A percentile compares a stretch with the other conserved stretches of the same genome.
These are phyloP conservation scores for Ilyonectria robusta DNA, from an alignment of 2,329 filamentous ascomycete species.

Conservation along the genomic window DNA sequence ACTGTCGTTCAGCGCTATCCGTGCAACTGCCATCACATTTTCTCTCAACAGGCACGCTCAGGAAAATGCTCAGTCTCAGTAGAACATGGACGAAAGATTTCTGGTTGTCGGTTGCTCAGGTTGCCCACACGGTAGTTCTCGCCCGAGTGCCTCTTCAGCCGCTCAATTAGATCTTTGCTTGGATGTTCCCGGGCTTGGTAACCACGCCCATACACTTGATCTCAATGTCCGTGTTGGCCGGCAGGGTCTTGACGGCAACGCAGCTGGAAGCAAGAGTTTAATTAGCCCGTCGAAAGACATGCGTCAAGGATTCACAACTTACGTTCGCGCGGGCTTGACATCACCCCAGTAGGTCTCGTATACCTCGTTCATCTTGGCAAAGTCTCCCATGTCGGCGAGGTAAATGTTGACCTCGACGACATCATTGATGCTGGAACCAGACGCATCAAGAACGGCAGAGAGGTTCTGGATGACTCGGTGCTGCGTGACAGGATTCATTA, in stretches of 20 bases:
- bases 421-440: constrained; percentile 73
- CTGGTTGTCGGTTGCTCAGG: not conserved
- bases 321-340: constrained; percentile 58
- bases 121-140: not conserved
- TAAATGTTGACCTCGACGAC: constrained; percentile 82
- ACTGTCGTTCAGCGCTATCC: too few species aligned
- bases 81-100: not conserved
- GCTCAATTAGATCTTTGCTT: constrained; percentile 33
- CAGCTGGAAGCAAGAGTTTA: constrained; percentile 39
- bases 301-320: constrained; percentile 17
- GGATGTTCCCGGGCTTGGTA: constrained; percentile 34
- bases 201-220: constrained; percentile 48
- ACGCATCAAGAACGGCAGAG: constrained; percentile 76
- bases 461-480: constrained; percentile 78
- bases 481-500: constrained; percentile 30
- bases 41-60: not conserved
- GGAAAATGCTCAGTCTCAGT: not conserved
- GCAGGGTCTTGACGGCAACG: constrained; percentile 51
- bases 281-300: not conserved
- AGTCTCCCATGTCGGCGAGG: constrained; percentile 79
- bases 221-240: constrained; percentile 49
- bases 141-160: not conserved
- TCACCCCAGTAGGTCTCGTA: constrained; percentile 77
- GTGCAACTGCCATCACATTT: too few species aligned
- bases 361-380: constrained; percentile 80